Conservation (phyloP, 441 rosid genomes). For the Pelargonium australe region DNA sequence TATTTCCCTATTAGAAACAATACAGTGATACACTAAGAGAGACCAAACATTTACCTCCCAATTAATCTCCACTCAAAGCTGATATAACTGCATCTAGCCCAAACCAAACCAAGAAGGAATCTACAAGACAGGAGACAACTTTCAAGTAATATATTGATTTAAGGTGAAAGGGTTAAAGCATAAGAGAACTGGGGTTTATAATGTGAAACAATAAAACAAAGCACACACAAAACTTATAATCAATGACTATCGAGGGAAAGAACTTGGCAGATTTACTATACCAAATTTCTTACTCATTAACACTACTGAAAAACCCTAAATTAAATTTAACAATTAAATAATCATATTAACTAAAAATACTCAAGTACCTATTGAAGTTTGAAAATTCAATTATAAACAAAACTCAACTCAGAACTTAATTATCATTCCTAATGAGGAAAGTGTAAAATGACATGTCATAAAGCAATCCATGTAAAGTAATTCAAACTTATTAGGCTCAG, state of each 20-base stretch:
- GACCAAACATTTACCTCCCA: background rate
- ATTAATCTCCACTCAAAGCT: background rate
- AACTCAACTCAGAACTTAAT: background rate
- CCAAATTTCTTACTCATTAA: background rate
- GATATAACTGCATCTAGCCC: background rate
- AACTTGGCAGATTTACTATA: background rate
- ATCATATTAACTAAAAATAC: too few species aligned
- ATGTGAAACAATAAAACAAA: too few species aligned
- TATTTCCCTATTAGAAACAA: background rate
- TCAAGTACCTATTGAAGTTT: background rate
- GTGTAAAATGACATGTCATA: background rate
- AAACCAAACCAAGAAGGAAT: background rate
- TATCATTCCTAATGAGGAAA: background rate
- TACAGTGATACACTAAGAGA: background rate
- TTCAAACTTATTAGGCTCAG: background rate
- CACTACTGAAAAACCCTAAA: background rate
- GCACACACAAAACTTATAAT: background rate
- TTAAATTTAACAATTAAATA: too few species aligned
- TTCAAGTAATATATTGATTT: background rate
- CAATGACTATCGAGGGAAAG: background rate
- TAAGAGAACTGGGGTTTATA: background rate
- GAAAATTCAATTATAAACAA: background rate
- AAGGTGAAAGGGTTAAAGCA: background rate
- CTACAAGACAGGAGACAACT: background rate
- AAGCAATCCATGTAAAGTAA: background rate